These are phyloP conservation scores for Ceratocystis colombiana DNA, from an alignment of 2,329 filamentous ascomycete species.

Conservation along the genomic window DNA sequence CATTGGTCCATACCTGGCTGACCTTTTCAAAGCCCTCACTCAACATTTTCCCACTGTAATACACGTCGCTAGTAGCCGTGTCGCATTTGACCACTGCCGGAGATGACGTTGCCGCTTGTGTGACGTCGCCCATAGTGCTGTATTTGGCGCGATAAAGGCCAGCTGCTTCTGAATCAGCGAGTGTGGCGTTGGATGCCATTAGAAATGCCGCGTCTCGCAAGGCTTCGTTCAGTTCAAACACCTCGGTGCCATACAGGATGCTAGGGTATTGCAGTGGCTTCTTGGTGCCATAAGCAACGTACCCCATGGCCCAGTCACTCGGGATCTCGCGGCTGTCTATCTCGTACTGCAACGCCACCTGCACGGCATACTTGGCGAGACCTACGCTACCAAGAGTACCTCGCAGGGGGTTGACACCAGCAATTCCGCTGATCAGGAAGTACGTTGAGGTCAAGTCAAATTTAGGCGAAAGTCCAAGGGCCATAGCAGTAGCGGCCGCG, in stretches of 20 bases:
- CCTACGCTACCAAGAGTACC: constrained; percentile 57
- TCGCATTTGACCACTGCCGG: constrained; percentile 57
- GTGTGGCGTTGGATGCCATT: constrained; percentile 42
- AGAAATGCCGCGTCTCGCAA: constrained; percentile 45
- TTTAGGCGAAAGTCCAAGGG: constrained; percentile 49
- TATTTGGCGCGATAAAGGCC: constrained; percentile 48
- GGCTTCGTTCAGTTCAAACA: constrained; percentile 54
- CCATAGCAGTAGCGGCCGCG: constrained; percentile 54
- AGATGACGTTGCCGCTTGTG: constrained; percentile 36
- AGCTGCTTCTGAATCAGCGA: constrained; percentile 43
- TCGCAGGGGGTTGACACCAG: constrained; percentile 59
- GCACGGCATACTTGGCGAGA: constrained; percentile 58
- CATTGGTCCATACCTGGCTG: constrained; percentile 55
- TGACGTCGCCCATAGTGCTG: constrained; percentile 34
- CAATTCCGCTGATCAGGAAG: constrained; percentile 62
- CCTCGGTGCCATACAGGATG: constrained; percentile 56
- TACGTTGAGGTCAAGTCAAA: constrained; percentile 61
- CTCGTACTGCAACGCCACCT: constrained; percentile 67
- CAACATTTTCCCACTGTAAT: constrained; percentile 54
- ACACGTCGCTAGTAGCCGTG: constrained; percentile 60
- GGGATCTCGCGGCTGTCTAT: constrained; percentile 61
- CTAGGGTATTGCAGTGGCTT: constrained; percentile 47
- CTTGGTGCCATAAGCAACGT: constrained; percentile 53
- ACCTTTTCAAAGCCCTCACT: constrained; percentile 56
- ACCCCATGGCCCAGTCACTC: constrained; percentile 54